phyloP scores from a whole-genome alignment of 2,329 filamentous ascomycete species.

The Colletotrichum graminicola region DNA sequence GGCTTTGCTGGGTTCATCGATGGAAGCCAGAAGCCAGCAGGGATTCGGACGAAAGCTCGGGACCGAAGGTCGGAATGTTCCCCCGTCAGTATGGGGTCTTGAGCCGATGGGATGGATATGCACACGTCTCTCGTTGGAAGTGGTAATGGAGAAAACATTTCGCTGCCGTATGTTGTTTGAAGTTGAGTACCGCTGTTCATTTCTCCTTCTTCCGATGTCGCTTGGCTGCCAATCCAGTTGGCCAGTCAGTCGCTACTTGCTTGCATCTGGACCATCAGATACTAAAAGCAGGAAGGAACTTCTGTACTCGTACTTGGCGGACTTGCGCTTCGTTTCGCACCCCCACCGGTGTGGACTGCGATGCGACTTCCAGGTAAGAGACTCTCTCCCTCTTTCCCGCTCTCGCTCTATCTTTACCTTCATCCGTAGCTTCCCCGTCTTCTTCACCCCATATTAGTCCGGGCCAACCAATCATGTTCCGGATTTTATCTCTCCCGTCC shows the following conservation, averaged over 20 bases:
- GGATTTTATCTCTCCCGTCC: not conserved
- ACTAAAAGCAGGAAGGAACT: not conserved
- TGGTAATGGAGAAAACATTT: not conserved
- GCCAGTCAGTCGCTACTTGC: not conserved
- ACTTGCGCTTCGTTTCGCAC: not conserved
- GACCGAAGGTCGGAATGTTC: constrained; percentile 16
- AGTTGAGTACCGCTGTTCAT: not conserved
- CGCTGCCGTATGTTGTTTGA: not conserved
- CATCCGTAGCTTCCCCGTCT: constrained; percentile 15
- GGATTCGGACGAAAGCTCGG: constrained; percentile 33
- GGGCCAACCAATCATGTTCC: constrained; percentile 26
- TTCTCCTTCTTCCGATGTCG: not conserved
- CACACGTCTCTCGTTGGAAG: not conserved
- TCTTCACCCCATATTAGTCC: constrained; percentile 16
- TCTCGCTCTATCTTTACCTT: constrained; percentile 9
- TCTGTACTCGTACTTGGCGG: not conserved
- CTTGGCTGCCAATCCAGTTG: not conserved
- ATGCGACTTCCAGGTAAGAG: not conserved
- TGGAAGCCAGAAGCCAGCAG: constrained; percentile 17
- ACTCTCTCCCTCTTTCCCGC: too few species aligned
- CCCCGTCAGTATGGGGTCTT: not conserved
- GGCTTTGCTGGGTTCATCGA: constrained; percentile 5
- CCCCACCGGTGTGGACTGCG: not conserved
- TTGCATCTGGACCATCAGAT: not conserved
- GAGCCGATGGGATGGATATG: constrained; percentile 1